Evolutionary conservation across 805 yeast genomes (phyloP).

Genomic region (Candida ascalaphidarum): DNA sequence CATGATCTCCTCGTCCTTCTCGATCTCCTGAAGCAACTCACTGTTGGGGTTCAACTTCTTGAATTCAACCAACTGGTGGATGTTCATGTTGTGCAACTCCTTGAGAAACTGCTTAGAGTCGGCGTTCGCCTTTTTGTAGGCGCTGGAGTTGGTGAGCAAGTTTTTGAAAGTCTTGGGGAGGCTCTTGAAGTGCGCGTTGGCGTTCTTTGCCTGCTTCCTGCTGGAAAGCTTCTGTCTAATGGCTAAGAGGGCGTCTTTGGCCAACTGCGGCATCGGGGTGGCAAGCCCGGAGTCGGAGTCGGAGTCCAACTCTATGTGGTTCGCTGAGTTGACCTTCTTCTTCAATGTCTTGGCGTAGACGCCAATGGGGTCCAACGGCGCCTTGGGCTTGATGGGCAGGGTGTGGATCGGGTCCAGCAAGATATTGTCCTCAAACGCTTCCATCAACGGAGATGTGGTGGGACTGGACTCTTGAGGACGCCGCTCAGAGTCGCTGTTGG

Average conservation of each 20-base stretch:
- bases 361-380: constrained; percentile 20
- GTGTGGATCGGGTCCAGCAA: constrained; percentile 5
- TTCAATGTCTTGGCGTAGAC: constrained; percentile 25
- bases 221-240: constrained; percentile 24
- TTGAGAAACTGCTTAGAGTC: constrained; percentile 19
- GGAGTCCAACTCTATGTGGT: constrained; percentile 17
- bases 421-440: constrained; percentile 1
- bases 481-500: constrained; percentile 5
- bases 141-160: constrained; percentile 3
- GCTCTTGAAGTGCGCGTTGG: constrained; percentile 2
- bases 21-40: constrained; percentile 26
- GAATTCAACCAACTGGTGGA: constrained; percentile 29
- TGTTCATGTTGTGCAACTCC: constrained; percentile 34
- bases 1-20: constrained; percentile 36
- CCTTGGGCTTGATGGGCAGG: constrained; percentile 1
- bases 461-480: constrained; percentile 16
- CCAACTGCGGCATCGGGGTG: constrained; percentile 16
- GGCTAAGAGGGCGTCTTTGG: constrained; percentile 22
- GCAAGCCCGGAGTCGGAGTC: constrained; percentile 14
- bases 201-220: constrained; percentile 6
- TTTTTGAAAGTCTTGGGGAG: constrained; percentile 8
- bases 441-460: constrained; percentile 20
- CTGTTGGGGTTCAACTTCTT: constrained; percentile 14
- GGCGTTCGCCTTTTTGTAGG: constrained; percentile 1
- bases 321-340: constrained; percentile 13